These are phyloP conservation scores for Carex myosuroides DNA, from an alignment of 176 grass and related monocot genomes.

Conservation along the genomic window DNA sequence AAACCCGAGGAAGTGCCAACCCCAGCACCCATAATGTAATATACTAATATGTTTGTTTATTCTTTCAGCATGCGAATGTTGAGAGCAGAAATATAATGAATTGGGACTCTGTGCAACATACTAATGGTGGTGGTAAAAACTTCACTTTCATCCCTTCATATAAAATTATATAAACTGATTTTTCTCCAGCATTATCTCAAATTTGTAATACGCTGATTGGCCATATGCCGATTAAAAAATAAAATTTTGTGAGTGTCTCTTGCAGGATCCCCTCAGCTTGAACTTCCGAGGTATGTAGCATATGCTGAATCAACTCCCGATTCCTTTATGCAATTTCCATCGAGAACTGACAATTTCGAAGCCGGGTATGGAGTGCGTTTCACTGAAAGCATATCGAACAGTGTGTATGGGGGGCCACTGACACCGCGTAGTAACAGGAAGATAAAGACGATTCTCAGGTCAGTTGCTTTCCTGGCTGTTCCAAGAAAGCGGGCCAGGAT, in stretches of 20 bases:
- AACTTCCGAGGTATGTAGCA: too few relatives aligned
- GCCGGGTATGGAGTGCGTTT: not conserved
- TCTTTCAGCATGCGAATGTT: not conserved
- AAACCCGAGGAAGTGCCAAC: not conserved
- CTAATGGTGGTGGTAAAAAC: not conserved
- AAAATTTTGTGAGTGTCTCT: too few relatives aligned
- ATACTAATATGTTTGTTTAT: not conserved
- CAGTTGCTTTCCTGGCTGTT: not conserved
- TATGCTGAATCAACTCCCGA: too few relatives aligned
- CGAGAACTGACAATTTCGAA: not conserved
- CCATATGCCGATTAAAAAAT: not conserved
- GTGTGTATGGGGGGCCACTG: not conserved
- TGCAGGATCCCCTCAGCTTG: too few relatives aligned
- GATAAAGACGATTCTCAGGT: not conserved
- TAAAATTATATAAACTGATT: not conserved
- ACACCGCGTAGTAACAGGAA: not conserved
- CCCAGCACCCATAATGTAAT: not conserved
- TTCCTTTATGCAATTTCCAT: not conserved
- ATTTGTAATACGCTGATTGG: not conserved
- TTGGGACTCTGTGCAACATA: not conserved
- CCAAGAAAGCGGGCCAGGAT: not conserved
- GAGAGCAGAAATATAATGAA: not conserved
- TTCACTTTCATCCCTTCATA: not conserved
- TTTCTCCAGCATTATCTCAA: not conserved
- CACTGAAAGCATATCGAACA: not conserved